Conservation (phyloP, 2,329 filamentous ascomycete genomes). For the Clarireedia hainanense region DNA sequence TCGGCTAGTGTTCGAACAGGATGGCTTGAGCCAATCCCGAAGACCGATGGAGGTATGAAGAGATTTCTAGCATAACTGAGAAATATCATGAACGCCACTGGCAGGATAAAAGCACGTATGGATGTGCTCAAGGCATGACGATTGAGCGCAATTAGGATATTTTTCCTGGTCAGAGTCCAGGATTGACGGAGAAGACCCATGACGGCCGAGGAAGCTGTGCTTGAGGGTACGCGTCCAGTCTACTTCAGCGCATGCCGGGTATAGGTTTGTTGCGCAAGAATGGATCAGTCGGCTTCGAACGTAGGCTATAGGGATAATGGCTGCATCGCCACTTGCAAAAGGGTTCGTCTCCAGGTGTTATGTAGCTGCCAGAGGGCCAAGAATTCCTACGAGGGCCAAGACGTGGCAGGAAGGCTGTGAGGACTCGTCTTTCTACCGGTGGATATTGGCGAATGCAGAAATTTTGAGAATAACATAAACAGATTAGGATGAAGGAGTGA, state of each 20-base stretch:
- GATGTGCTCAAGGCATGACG: slow-evolving; percentile 45
- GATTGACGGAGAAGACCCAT: slow-evolving; percentile 51
- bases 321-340: too few species aligned
- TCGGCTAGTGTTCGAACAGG: slow-evolving; percentile 57
- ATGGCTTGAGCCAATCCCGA: slow-evolving; percentile 58
- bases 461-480: too few species aligned
- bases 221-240: neutral
- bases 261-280: too few species aligned
- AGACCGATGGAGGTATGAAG: slow-evolving; percentile 69
- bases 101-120: slow-evolving; percentile 51
- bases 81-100: slow-evolving; percentile 50
- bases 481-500: too few species aligned
- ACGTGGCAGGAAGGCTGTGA: too few species aligned
- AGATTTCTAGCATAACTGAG: slow-evolving; percentile 71
- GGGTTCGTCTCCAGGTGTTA: too few species aligned
- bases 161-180: slow-evolving; percentile 54
- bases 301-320: too few species aligned
- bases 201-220: neutral
- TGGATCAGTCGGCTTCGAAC: too few species aligned
- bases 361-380: too few species aligned
- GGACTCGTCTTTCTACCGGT: too few species aligned
- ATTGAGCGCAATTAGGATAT: slow-evolving; percentile 48
- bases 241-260: neutral
- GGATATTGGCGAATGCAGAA: too few species aligned
- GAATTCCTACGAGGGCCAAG: too few species aligned